Base-by-base conservation (phyloP, 2,329 filamentous ascomycete species). In the Biscogniauxia sp. region DNA sequence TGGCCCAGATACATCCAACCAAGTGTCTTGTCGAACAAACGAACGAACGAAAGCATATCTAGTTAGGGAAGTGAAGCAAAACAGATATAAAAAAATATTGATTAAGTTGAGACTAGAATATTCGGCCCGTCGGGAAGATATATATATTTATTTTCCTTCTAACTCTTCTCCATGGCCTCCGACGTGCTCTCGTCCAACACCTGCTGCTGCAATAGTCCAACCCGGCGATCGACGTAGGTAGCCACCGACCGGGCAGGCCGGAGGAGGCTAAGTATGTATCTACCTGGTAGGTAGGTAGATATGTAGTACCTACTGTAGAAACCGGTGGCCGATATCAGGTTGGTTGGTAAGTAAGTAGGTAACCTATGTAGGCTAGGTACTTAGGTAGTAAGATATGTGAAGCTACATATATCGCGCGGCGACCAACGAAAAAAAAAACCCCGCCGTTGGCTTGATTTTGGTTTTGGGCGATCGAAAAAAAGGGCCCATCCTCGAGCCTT, bases 141-240 rank as follows among this genome's bases (percentile, higher is more conserved):
- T 8, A 32, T 32, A 5, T 32, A 32, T 32, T 32, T 32, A 13
- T 17, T 53, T 45, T 32, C 15, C 26, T 28, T 41, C 53, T 20
- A 37, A 2, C 32, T 45, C 19, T 20, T 45, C 11, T 45, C 11
- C 17, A 9, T 45, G 3, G 5, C 15, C 37, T 45, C 17, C 15
- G 15, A 45, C 37, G 23, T 23, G 23, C 15, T 45, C 15, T 45
- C 17, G 7, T n/a, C 17, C 11, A 6, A 9, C 11, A n/a, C 2
- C 37, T 6, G 11, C 7, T n/a, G n/a, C 37, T 69, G 67, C 67
- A 68, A 57, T 61, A 58, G 55, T 41, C 68, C 66, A 61, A n/a
- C n/a, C n/a, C 61, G 60, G 60, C 41, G 59, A 64, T 66, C 62
- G 62, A 66, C 52, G 67, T 61, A 68, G 60, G 61, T 63, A 66